Conservation (phyloP, 441 rosid species). For the Gossypium schwendimanii region DNA sequence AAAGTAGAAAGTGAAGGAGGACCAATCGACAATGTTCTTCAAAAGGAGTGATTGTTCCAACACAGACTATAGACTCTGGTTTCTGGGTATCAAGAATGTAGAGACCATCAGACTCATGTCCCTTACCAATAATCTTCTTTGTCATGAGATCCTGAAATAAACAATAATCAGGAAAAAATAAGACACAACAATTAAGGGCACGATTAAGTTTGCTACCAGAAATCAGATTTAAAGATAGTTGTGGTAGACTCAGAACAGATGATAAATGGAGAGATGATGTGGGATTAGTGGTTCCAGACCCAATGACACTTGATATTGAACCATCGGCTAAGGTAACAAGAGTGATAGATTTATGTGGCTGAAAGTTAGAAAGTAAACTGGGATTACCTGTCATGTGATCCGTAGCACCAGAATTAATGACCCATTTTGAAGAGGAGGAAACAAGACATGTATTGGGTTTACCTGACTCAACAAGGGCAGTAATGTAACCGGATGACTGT, state of each 20-base stretch:
- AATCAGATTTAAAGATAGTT: neutral
- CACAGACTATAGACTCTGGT: too few species aligned
- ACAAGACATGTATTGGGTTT: neutral
- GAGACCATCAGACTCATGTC: too few species aligned
- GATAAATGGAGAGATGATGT: neutral
- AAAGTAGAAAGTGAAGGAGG: too few species aligned
- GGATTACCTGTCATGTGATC: neutral
- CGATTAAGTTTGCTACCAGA: neutral
- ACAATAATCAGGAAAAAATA: neutral
- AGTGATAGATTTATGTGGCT: neutral
- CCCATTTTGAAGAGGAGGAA: neutral
- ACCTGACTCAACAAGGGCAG: neutral
- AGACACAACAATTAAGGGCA: neutral
- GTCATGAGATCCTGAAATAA: too few species aligned
- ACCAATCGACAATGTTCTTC: too few species aligned
- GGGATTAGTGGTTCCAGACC: neutral
- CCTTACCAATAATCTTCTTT: too few species aligned
- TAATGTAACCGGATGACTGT: neutral
- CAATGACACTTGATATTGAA: neutral
- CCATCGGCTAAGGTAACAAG: neutral
- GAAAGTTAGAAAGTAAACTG: neutral
- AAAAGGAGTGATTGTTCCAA: too few species aligned
- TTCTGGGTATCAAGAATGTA: too few species aligned
- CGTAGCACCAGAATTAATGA: neutral
- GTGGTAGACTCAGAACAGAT: neutral